These are phyloP conservation scores for Sporobolomyces roseus DNA, from an alignment of 768 basidiomycete genomes.

Conservation along the genomic window DNA sequence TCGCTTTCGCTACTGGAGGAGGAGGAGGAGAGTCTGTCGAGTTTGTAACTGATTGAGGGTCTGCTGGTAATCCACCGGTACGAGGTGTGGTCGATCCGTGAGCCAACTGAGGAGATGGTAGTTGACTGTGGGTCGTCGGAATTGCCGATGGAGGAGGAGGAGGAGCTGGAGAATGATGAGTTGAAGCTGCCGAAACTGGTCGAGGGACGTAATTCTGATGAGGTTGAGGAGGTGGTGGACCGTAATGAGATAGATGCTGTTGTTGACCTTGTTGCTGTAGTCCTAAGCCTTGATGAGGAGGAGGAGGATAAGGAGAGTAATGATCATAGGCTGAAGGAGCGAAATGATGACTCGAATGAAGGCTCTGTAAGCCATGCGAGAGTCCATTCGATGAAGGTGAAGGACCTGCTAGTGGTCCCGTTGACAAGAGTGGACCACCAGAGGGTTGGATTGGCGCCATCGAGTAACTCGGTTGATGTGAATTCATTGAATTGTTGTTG, in stretches of 20 bases:
- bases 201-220: conserved; percentile 1
- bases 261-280: too few species aligned
- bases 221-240: background rate
- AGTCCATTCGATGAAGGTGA: background rate
- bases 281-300: background rate
- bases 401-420: conserved; percentile 1
- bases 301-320: background rate
- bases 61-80: too few species aligned
- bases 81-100: too few species aligned
- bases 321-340: background rate
- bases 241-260: background rate
- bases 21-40: conserved; percentile 3
- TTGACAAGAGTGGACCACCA: background rate
- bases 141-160: background rate
- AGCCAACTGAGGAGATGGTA: background rate
- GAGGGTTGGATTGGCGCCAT: conserved; percentile 13
- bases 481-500: too few species aligned
- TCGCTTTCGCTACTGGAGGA: conserved; percentile 16
- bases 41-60: too few species aligned
- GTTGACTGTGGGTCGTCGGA: background rate
- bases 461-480: background rate
- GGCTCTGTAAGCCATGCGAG: background rate
- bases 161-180: conserved; percentile 9
- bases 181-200: conserved; percentile 8
- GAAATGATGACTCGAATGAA: background rate